phyloP scores from a whole-genome alignment of 495 filamentous ascomycete genomes.

The Hypoxylon lienhwacheense region DNA sequence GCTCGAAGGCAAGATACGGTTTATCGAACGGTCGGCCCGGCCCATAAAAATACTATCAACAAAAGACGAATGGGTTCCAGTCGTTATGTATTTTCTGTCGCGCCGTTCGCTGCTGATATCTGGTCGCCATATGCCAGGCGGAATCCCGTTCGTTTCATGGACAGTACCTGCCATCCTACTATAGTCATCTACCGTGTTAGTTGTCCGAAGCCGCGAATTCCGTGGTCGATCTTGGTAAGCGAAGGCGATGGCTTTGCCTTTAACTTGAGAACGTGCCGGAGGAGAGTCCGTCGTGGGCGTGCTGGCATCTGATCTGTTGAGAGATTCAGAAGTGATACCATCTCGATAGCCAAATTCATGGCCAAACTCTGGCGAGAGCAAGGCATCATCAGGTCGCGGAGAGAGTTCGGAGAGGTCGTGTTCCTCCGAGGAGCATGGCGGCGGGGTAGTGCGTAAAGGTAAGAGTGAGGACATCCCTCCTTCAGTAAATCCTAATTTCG shows the following conservation, averaged over 20 bases:
- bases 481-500: slow-evolving; percentile 32
- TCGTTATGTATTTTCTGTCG: slow-evolving; percentile 2
- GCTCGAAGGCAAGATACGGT: slow-evolving; percentile 15
- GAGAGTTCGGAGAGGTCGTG: slow-evolving; percentile 49
- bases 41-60: slow-evolving; percentile 36
- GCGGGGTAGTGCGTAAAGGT: slow-evolving; percentile 29
- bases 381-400: slow-evolving; percentile 43
- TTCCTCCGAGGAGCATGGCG: slow-evolving; percentile 31
- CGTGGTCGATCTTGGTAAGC: slow-evolving; percentile 24
- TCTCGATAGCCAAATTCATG: background rate
- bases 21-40: slow-evolving; percentile 20
- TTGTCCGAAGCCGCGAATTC: slow-evolving; percentile 15
- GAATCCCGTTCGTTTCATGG: slow-evolving; percentile 8
- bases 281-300: background rate
- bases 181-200: slow-evolving; percentile 1
- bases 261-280: slow-evolving; percentile 16
- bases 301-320: background rate
- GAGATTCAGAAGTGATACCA: background rate
- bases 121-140: slow-evolving; percentile 31
- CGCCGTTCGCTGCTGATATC: slow-evolving; percentile 23
- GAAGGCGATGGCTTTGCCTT: slow-evolving; percentile 32
- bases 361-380: slow-evolving; percentile 27
- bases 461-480: slow-evolving; percentile 30
- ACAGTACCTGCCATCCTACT: background rate
- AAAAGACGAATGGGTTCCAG: slow-evolving; percentile 19